A percentile compares a stretch with the other conserved stretches of the same genome.
Conservation (phyloP, 2,329 filamentous ascomycete species). For the Massarina eburnea region DNA sequence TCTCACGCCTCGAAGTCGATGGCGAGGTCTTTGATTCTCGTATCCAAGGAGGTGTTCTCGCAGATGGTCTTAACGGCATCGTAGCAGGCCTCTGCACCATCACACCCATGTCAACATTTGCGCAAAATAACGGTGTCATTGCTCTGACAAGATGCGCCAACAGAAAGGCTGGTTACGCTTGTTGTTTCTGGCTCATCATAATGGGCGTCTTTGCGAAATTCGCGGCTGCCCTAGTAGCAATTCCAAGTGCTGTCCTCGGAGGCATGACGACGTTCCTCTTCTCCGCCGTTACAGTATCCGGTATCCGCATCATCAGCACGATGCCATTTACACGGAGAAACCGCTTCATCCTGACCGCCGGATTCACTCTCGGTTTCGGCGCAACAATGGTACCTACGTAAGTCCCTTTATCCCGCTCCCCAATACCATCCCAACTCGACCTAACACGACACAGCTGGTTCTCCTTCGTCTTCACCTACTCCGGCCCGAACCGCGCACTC, state of each 20-base stretch:
- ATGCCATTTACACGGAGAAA: constrained; percentile 77
- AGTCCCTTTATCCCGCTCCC: constrained; percentile 13
- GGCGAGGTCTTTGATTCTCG: constrained; percentile 72
- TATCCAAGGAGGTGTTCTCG: constrained; percentile 77
- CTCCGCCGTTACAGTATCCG: constrained; percentile 72
- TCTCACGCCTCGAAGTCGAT: constrained; percentile 73
- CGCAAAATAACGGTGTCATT: constrained; percentile 84
- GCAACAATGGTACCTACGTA: constrained; percentile 50
- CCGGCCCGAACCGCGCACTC: constrained; percentile 66
- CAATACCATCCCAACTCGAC: neutral
- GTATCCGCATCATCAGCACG: constrained; percentile 72
- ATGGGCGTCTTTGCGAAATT: constrained; percentile 86
- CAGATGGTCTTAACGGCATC: constrained; percentile 75
- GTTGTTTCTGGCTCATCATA: constrained; percentile 73
- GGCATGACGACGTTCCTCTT: constrained; percentile 75
- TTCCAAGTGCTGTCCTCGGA: constrained; percentile 58
- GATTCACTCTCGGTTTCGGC: constrained; percentile 69
- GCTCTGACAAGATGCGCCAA: constrained; percentile 80
- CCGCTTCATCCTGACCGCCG: constrained; percentile 77
- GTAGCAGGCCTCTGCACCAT: constrained; percentile 77
- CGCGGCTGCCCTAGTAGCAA: constrained; percentile 74
- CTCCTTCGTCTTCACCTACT: constrained; percentile 70
- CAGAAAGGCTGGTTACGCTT: constrained; percentile 76
- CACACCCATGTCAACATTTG: constrained; percentile 77
- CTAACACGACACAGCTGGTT: constrained; percentile 62